These are phyloP conservation scores for Agaricus blazei DNA, from an alignment of 768 basidiomycete genomes.

Conservation along the genomic window DNA sequence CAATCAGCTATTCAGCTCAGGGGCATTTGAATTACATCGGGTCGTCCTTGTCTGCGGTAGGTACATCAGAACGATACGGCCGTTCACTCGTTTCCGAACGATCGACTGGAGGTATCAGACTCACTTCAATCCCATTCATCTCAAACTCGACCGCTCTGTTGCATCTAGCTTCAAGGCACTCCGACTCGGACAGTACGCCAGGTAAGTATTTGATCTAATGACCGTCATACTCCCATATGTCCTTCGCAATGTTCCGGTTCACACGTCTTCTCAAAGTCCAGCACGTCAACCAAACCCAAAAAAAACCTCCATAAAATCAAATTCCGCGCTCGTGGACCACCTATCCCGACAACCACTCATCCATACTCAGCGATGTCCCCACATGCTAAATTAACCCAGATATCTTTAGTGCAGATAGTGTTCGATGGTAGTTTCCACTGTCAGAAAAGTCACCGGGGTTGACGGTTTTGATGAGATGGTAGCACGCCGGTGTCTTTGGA, in stretches of 20 bases:
- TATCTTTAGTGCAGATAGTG: not conserved
- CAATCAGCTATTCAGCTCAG: too few species aligned
- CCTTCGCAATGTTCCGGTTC: conserved; percentile 4
- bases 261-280: not conserved
- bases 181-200: conserved; percentile 11
- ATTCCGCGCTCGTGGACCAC: not conserved
- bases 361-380: not conserved
- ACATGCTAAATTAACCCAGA: not conserved
- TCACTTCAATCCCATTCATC: not conserved
- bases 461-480: not conserved
- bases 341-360: too few species aligned
- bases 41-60: not conserved
- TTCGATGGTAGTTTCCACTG: not conserved
- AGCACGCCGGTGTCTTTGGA: too few species aligned
- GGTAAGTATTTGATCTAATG: conserved; percentile 4
- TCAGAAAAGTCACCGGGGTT: not conserved
- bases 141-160: not conserved
- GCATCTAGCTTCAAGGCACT: not conserved
- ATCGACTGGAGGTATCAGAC: not conserved
- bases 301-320: not conserved
- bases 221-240: conserved; percentile 5
- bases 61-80: not conserved
- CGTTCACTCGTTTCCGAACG: not conserved
- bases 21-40: not conserved
- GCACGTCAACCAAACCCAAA: not conserved